Conservation (phyloP, 192 early-diverging fungal genomes). For the Neocallimastix lanati region DNA sequence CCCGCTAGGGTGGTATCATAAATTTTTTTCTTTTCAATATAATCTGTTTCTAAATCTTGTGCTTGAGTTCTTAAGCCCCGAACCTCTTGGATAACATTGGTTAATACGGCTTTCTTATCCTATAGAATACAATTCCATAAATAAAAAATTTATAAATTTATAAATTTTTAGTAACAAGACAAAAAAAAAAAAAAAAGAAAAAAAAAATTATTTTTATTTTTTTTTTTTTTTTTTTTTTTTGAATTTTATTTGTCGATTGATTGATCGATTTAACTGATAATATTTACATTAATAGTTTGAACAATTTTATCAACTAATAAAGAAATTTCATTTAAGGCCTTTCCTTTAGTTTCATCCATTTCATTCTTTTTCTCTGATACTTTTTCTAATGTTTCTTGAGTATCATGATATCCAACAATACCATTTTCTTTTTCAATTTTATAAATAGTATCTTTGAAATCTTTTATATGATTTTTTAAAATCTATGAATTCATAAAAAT, state of each 20-base stretch:
- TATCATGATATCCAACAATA: constrained; percentile 12
- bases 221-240: too few relatives aligned
- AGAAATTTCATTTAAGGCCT: constrained; percentile 28
- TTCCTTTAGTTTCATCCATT: constrained; percentile 32
- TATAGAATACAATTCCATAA: too few relatives aligned
- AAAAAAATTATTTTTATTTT: too few relatives aligned
- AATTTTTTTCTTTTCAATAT: constrained; percentile 26
- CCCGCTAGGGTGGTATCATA: constrained; percentile 33
- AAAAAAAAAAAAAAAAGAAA: too few relatives aligned
- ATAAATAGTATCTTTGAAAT: constrained; percentile 7
- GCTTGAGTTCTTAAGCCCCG: constrained; percentile 15
- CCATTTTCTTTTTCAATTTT: constrained; percentile 18
- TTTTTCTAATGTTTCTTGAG: constrained; percentile 26
- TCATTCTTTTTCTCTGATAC: constrained; percentile 37
- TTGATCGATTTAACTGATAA: too few relatives aligned
- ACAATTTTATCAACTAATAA: constrained; percentile 24
- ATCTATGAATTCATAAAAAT: constrained; percentile 15
- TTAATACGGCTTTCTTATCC: constrained; percentile 27
- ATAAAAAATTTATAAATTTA: too few relatives aligned
- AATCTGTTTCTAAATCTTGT: constrained; percentile 27
- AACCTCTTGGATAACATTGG: constrained; percentile 34
- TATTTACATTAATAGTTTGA: constrained; percentile 21
- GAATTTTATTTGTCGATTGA: too few relatives aligned
- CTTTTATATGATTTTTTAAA: constrained; percentile 6
- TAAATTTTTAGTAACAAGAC: too few relatives aligned